Base-by-base conservation (phyloP, 2,329 filamentous ascomycete genomes). In the Raffaelea ambrosiae region DNA sequence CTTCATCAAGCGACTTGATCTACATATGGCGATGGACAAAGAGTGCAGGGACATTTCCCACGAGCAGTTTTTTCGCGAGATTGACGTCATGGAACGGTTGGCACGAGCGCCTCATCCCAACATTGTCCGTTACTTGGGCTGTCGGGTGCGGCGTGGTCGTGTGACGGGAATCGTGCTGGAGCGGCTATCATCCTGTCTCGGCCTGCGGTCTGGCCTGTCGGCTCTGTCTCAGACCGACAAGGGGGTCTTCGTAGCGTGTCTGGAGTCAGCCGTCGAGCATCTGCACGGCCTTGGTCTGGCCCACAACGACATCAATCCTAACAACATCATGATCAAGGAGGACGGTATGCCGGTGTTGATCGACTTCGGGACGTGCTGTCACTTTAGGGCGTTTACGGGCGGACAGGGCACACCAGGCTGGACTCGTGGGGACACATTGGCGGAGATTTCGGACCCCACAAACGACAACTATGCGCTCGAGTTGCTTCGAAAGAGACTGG, bases 221-320 rank as follows among this genome's bases (percentile, higher is more conserved):
- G n/a, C n/a, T n/a, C n/a, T n/a, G n/a, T n/a, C n/a, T n/a, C 11
- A 31, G 11, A 13, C 38, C 13, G 21, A 47, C 29, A 21, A 35
- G 9, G 39, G 43, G n/a, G 11, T 18, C 1, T 40, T 48, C 21
- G 13, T 54, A 19, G 40, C 45, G 2, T 44, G 18, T 5, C 47
- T 57, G 9, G 43, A 53, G 31, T 40, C 45, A 1, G 48, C 48
- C 13, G 35, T 57, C 3, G 4, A 3, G 2, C 43, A 51, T 36
- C 36, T 55, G 22, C 54, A 56, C 45, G 19, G n/a, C 5, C 44
- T 54, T 4, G 51, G 46, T 13, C 23, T 49, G 35, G 51, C 46
- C 5, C 53, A 58, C 49, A 55, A 56, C 48, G 51, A 54, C 41
- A 18, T 55, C 33, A 53, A 53, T 21, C 49, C 54, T 16, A 3